Evolutionary conservation across 2,329 filamentous ascomycete genomes (phyloP).

Genomic region (Pseudogymnoascus sp.): DNA sequence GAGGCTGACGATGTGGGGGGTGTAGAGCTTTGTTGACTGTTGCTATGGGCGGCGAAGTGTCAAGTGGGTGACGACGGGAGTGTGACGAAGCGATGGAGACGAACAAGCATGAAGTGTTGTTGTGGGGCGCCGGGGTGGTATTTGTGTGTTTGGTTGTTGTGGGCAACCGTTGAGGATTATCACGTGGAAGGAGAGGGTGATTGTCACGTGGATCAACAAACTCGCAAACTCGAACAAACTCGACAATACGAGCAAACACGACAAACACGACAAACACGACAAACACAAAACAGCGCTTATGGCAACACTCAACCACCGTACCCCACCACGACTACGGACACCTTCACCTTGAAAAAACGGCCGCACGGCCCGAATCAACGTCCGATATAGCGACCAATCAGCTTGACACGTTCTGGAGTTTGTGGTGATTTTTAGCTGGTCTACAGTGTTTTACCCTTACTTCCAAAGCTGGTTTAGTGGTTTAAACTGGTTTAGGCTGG

Average conservation of each 20-base stretch:
- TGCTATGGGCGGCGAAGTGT: background rate
- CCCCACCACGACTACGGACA: background rate
- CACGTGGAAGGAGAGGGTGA: background rate
- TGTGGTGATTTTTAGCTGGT: background rate
- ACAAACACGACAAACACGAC: background rate
- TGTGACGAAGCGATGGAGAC: background rate
- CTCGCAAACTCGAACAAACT: no score
- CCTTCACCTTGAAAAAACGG: background rate
- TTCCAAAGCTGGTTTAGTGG: no score
- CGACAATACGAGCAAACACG: background rate
- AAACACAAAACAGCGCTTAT: background rate
- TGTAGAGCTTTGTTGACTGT: background rate
- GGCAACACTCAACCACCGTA: background rate
- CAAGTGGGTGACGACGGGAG: background rate
- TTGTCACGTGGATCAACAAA: background rate
- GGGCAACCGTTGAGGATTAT: background rate
- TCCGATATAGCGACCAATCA: background rate
- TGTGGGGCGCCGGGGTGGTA: background rate
- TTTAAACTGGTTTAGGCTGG: background rate
- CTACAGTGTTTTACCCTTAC: no score
- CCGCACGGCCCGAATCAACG: background rate
- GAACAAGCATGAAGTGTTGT: background rate
- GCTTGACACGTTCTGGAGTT: background rate
- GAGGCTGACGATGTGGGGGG: background rate
- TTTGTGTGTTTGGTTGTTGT: background rate